Conservation (phyloP, 164 flowering plant species). For the Tinospora cordifolia region DNA sequence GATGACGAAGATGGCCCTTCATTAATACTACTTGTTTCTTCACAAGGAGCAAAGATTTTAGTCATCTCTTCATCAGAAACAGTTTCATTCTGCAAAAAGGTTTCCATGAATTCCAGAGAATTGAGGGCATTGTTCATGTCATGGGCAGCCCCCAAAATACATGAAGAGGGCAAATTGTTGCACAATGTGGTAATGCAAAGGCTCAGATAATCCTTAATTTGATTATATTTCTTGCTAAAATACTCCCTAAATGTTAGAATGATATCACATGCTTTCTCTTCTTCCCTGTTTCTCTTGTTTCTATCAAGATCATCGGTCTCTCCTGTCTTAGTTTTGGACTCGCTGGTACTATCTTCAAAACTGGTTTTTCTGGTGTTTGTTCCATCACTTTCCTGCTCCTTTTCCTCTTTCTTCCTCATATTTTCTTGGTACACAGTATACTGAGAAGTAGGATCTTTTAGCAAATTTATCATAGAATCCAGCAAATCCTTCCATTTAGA, state of each 20-base stretch:
- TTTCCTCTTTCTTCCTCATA: background rate
- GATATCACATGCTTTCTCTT: background rate
- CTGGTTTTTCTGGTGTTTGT: background rate
- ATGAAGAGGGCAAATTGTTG: slow-evolving; percentile 37
- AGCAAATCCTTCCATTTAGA: slow-evolving; percentile 34
- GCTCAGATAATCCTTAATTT: slow-evolving; percentile 8
- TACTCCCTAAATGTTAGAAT: slow-evolving; percentile 26
- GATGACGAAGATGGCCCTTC: background rate
- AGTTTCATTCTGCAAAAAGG: background rate
- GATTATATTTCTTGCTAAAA: slow-evolving; percentile 15
- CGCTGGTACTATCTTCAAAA: no score
- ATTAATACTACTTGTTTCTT: background rate
- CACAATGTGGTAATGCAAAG: slow-evolving; percentile 18
- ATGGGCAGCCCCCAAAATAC: slow-evolving; percentile 19
- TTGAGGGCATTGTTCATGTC: slow-evolving; percentile 20
- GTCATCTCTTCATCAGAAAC: slow-evolving; percentile 4
- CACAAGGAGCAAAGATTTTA: background rate
- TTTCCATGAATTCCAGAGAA: slow-evolving; percentile 15
- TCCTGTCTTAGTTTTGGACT: no score
- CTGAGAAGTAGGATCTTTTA: slow-evolving; percentile 22
- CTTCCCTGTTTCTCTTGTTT: background rate
- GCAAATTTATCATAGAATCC: slow-evolving; percentile 25
- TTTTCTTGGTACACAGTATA: background rate
- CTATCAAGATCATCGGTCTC: no score
- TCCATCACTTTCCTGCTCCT: background rate